Evolutionary conservation across 2,329 filamentous ascomycete genomes (phyloP).

Genomic region (Domatiomyces globalis): DNA sequence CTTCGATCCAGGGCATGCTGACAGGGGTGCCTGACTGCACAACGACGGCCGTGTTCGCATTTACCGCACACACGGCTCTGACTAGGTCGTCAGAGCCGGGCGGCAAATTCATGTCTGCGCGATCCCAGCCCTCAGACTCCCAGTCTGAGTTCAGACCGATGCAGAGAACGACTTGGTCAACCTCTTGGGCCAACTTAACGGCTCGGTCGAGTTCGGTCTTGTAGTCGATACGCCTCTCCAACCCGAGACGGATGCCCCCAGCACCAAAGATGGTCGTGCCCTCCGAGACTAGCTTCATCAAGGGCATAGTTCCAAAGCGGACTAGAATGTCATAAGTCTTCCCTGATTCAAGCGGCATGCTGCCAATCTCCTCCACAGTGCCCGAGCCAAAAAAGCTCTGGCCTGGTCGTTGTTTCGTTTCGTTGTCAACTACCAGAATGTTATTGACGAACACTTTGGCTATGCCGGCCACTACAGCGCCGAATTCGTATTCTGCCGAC

Average conservation of each 20-base stretch:
- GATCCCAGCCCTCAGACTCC: conserved; percentile 61
- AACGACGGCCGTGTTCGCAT: conserved; percentile 57
- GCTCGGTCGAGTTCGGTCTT: conserved; percentile 51
- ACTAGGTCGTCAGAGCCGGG: conserved; percentile 43
- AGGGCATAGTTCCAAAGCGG: conserved; percentile 46
- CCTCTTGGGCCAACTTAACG: conserved; percentile 50
- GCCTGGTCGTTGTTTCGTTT: conserved; percentile 47
- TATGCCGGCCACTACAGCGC: conserved; percentile 51
- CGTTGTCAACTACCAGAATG: conserved; percentile 50
- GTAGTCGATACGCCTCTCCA: conserved; percentile 43
- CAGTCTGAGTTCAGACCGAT: conserved; percentile 67
- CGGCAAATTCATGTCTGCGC: conserved; percentile 43
- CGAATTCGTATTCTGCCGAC: conserved; percentile 49
- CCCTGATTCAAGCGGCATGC: conserved; percentile 43
- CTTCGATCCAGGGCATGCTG: conserved; percentile 34
- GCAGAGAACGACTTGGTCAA: conserved; percentile 65
- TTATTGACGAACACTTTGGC: conserved; percentile 52
- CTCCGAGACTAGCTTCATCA: conserved; percentile 40
- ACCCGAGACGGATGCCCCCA: conserved; percentile 49
- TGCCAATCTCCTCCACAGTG: conserved; percentile 49
- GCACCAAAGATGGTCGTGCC: conserved; percentile 38
- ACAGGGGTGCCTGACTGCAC: conserved; percentile 63
- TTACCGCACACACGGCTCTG: conserved; percentile 48
- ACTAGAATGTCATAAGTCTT: conserved; percentile 45
- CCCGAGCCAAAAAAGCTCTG: conserved; percentile 52